These are phyloP conservation scores for Lodderomyces orthopsilosis DNA, from an alignment of 1,139 yeast species.

Conservation along the genomic window DNA sequence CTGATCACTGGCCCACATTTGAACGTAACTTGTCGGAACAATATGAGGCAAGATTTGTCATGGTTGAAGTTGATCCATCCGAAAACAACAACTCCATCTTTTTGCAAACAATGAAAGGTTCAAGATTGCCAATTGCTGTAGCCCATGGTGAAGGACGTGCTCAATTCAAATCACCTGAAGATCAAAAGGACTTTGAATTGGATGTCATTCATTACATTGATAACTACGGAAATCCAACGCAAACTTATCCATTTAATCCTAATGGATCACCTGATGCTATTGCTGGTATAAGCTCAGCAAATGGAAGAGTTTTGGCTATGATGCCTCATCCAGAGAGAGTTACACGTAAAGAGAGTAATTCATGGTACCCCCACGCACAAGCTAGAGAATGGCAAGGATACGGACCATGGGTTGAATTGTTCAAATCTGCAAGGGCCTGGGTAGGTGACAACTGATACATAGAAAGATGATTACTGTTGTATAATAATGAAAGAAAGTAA, in stretches of 20 bases:
- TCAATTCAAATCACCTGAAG: slow-evolving; percentile 48
- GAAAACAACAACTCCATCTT: slow-evolving; percentile 62
- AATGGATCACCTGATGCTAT: slow-evolving; percentile 95
- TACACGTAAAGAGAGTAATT: slow-evolving; percentile 79
- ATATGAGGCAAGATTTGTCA: slow-evolving; percentile 92
- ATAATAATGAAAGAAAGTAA: slow-evolving; percentile 2
- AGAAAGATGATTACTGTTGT: slow-evolving; percentile 16
- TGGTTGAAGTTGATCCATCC: slow-evolving; percentile 71
- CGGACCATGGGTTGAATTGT: slow-evolving; percentile 95
- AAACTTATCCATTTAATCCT: slow-evolving; percentile 88
- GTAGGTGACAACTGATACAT: slow-evolving; percentile 47
- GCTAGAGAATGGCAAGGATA: slow-evolving; percentile 63
- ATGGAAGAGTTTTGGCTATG: slow-evolving; percentile 95
- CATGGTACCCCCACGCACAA: slow-evolving; percentile 81
- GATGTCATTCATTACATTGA: slow-evolving; percentile 79
- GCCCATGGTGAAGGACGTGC: slow-evolving; percentile 99
- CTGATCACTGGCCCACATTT: slow-evolving; percentile 95
- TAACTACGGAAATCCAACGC: slow-evolving; percentile 83
- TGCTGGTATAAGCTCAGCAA: slow-evolving; percentile 85
- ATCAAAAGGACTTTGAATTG: slow-evolving; percentile 43
- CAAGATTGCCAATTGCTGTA: slow-evolving; percentile 91
- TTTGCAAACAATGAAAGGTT: slow-evolving; percentile 87
- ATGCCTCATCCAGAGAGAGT: slow-evolving; percentile 99
- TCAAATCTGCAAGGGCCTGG: slow-evolving; percentile 94
- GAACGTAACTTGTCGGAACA: slow-evolving; percentile 92